These are phyloP conservation scores for Fraxinus paxiana DNA, from an alignment of 305 asterid genomes.

Conservation along the genomic window DNA sequence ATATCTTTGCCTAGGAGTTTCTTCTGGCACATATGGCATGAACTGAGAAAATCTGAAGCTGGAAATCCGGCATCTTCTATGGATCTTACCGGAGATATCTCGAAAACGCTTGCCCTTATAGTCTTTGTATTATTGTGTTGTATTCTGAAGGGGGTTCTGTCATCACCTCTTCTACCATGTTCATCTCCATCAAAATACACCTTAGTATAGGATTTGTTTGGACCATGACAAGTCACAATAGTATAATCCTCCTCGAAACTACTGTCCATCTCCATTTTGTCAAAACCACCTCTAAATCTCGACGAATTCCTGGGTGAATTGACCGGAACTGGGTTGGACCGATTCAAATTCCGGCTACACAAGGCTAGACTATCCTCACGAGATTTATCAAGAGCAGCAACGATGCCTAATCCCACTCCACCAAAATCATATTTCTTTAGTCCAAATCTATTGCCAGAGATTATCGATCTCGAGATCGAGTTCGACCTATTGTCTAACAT, in stretches of 20 bases:
- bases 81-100: conserved; percentile 20
- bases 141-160: conserved; percentile 44
- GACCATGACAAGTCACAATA: conserved; percentile 57
- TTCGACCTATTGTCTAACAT: conserved; percentile 60
- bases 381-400: conserved; percentile 71
- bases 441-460: conserved; percentile 37
- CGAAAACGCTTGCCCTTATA: conserved; percentile 6
- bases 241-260: conserved; percentile 56
- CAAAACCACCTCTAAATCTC: conserved; percentile 15
- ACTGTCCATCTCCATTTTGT: conserved; percentile 37
- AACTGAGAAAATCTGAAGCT: conserved; percentile 22
- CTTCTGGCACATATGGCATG: conserved; percentile 25
- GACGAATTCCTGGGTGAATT: conserved; percentile 18
- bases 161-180: conserved; percentile 12
- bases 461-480: conserved; percentile 47
- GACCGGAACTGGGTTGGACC: conserved; percentile 65
- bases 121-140: conserved; percentile 14
- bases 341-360: conserved; percentile 41
- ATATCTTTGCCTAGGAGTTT: conserved; percentile 26
- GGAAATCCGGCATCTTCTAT: not conserved
- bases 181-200: conserved; percentile 32
- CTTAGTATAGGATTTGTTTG: conserved; percentile 42
- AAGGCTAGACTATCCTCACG: conserved; percentile 27
- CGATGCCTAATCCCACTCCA: conserved; percentile 78
- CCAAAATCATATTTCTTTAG: conserved; percentile 52